Conservation (phyloP, 73 alveolate genomes). For the Symbiodinium natans region DNA sequence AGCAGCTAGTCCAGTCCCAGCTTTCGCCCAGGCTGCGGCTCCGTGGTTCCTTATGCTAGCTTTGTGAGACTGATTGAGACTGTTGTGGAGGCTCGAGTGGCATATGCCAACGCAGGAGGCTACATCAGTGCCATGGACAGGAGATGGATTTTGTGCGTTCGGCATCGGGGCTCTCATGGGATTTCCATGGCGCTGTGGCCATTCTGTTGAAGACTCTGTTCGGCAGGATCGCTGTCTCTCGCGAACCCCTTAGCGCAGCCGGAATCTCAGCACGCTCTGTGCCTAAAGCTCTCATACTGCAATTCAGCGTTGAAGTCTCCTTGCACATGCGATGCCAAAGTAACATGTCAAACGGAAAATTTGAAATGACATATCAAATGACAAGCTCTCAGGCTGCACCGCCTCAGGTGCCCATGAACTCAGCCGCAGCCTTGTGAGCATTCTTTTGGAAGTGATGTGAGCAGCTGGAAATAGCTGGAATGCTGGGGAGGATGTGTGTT, state of each 20-base stretch:
- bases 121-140: not conserved
- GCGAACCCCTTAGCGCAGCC: not conserved
- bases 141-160: not conserved
- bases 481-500: no score
- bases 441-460: not conserved
- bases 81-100: not conserved
- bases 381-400: conserved; percentile 25
- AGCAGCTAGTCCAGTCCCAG: not conserved
- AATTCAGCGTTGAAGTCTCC: no score
- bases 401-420: conserved; percentile 4
- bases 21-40: not conserved
- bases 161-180: no score
- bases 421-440: not conserved
- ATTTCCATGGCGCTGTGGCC: no score
- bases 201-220: no score
- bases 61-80: no score
- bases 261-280: not conserved
- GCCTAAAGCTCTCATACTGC: no score
- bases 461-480: no score
- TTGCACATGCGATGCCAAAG: no score
- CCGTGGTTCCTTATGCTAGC: not conserved
- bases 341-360: no score
- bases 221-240: not conserved
- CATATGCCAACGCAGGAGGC: not conserved
- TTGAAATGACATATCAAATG: no score